A percentile compares a stretch with the other conserved stretches of the same genome.
Conservation (phyloP, 495 filamentous ascomycete species). For the Talaromyces thailandensis region DNA sequence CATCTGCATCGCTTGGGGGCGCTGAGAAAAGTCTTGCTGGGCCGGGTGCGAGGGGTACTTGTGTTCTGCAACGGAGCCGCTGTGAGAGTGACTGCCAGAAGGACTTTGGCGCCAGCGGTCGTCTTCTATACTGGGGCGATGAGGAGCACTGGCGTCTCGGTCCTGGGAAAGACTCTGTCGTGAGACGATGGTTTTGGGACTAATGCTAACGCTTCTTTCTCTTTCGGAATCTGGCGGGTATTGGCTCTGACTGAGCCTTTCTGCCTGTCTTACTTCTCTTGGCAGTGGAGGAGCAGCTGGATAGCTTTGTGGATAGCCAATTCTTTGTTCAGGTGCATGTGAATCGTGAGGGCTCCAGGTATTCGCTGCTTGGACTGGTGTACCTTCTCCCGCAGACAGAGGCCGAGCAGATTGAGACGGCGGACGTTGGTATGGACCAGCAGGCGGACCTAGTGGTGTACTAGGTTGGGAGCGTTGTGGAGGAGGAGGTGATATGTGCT, state of each 20-base stretch:
- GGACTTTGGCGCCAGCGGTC: slow-evolving; percentile 20
- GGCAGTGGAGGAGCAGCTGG: slow-evolving; percentile 16
- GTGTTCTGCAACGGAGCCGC: slow-evolving; percentile 2
- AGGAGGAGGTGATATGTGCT: slow-evolving; percentile 28
- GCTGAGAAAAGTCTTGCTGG: slow-evolving; percentile 9
- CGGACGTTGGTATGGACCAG: slow-evolving; percentile 22
- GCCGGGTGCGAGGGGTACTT: slow-evolving; percentile 5
- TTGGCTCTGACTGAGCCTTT: slow-evolving; percentile 11
- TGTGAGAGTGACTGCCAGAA: slow-evolving; percentile 11
- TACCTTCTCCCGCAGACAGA: slow-evolving; percentile 27
- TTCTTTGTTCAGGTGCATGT: slow-evolving; percentile 14
- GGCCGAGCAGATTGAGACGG: slow-evolving; percentile 27
- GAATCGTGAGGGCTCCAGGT: slow-evolving; percentile 23
- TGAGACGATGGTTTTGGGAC: slow-evolving; percentile 31
- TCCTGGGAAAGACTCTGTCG: slow-evolving; percentile 20
- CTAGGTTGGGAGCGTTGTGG: slow-evolving; percentile 35
- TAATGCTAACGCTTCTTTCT: slow-evolving; percentile 33
- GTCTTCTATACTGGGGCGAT: slow-evolving; percentile 19
- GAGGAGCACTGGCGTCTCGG: slow-evolving; percentile 9
- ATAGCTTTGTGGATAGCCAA: slow-evolving; percentile 21
- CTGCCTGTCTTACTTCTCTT: slow-evolving; percentile 21
- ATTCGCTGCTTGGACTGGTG: slow-evolving; percentile 27
- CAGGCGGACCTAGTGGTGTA: slow-evolving; percentile 40
- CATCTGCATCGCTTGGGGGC: slow-evolving; percentile 12
- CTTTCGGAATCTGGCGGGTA: slow-evolving; percentile 21